These are phyloP conservation scores for Flaveria linearis DNA, from an alignment of 129 eudicot species.

Conservation along the genomic window DNA sequence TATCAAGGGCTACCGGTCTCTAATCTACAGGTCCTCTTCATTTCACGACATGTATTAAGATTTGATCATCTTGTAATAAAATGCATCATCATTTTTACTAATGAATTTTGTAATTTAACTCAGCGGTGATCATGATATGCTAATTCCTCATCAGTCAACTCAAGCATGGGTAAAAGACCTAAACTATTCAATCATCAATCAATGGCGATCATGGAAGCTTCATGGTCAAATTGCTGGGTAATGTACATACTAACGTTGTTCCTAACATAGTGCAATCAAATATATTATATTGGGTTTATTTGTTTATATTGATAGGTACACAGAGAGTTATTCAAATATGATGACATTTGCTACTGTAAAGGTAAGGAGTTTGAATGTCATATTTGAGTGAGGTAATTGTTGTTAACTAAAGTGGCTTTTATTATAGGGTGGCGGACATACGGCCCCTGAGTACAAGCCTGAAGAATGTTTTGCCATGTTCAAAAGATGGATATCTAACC, in stretches of 20 bases:
- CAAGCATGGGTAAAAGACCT: slow-evolving; percentile 62
- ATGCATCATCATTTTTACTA: background rate
- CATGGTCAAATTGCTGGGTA: slow-evolving; percentile 68
- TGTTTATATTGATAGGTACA: slow-evolving; percentile 30
- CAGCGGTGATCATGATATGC: slow-evolving; percentile 57
- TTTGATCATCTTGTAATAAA: background rate
- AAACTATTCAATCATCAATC: slow-evolving; percentile 47
- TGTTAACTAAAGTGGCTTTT: background rate
- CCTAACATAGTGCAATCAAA: background rate
- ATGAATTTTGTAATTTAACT: background rate
- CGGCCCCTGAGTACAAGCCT: slow-evolving; percentile 27
- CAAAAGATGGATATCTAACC: slow-evolving; percentile 11
- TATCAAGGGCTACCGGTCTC: slow-evolving; percentile 50
- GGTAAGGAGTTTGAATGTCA: slow-evolving; percentile 40
- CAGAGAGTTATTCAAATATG: slow-evolving; percentile 48
- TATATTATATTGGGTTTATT: background rate
- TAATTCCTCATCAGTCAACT: slow-evolving; percentile 47
- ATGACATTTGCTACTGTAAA: slow-evolving; percentile 69
- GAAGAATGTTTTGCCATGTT: slow-evolving; percentile 25
- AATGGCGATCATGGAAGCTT: slow-evolving; percentile 67
- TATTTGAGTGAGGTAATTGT: background rate
- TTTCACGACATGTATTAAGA: background rate
- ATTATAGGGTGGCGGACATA: slow-evolving; percentile 33
- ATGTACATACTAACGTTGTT: background rate
- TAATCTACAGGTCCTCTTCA: slow-evolving; percentile 46